Conservation (phyloP, 2,329 filamentous ascomycete genomes). For the Parascedosporium putredinis region DNA sequence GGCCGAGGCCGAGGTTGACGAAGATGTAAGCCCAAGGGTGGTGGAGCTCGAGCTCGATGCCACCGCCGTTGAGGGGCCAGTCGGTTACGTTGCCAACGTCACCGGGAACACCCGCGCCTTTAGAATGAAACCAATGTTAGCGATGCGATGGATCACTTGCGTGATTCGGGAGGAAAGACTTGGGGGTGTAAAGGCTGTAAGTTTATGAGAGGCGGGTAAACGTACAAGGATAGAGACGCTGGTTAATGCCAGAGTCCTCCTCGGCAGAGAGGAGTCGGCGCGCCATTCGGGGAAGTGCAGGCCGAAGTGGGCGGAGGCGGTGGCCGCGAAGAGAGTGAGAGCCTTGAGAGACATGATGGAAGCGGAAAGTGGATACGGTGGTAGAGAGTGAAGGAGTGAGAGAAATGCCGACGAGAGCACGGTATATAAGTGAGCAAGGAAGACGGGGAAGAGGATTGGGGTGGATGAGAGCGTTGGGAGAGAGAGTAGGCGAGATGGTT, state of each 20-base stretch:
- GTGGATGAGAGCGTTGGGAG: not conserved
- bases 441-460: not conserved
- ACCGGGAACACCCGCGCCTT: constrained; percentile 38
- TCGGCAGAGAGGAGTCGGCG: constrained; percentile 33
- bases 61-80: constrained; percentile 41
- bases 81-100: constrained; percentile 36
- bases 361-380: not conserved
- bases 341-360: constrained; percentile 21
- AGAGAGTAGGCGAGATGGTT: too few species aligned
- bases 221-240: constrained; percentile 43
- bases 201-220: not conserved
- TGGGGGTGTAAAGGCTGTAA: too few species aligned
- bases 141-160: too few species aligned
- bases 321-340: constrained; percentile 24
- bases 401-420: not conserved
- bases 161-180: too few species aligned
- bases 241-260: constrained; percentile 26
- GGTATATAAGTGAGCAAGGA: not conserved
- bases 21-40: constrained; percentile 43
- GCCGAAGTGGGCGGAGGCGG: constrained; percentile 37
- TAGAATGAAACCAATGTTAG: too few species aligned
- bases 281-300: constrained; percentile 38
- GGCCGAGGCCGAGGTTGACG: constrained; percentile 41
- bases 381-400: not conserved
- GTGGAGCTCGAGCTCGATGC: constrained; percentile 37